These are phyloP conservation scores for Cutaneotrichosporon arboriforme DNA, from an alignment of 1,284 basidiomycete genomes.

Conservation along the genomic window DNA sequence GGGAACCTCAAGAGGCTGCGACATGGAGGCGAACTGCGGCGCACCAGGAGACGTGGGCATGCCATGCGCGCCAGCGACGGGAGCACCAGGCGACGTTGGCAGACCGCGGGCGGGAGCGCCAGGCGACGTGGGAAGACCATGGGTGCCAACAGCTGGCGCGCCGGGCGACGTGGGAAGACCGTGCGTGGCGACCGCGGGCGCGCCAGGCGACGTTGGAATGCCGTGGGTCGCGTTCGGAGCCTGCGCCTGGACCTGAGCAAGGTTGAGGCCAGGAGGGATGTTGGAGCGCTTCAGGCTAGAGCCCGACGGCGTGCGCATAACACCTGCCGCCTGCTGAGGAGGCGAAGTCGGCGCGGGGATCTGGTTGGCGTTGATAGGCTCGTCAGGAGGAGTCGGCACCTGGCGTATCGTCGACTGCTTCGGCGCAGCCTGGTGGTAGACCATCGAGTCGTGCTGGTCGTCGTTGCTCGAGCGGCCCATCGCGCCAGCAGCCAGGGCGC, in stretches of 20 bases:
- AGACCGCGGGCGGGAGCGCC: neutral
- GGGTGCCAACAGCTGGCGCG: neutral
- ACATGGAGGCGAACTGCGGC: neutral
- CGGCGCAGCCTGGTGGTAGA: neutral
- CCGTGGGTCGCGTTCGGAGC: neutral
- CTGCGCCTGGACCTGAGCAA: neutral
- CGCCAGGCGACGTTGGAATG: neutral
- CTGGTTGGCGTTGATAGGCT: neutral
- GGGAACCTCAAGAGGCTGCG: neutral
- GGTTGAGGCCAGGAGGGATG: neutral
- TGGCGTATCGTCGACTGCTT: neutral
- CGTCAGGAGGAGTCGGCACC: neutral
- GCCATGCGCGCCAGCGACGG: neutral
- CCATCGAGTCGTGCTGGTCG: too few species aligned
- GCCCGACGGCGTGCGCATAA: neutral
- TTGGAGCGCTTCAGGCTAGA: conserved; percentile 2
- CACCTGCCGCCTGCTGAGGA: neutral
- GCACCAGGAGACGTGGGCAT: neutral
- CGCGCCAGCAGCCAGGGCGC: conserved; percentile 1
- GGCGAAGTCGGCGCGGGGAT: neutral
- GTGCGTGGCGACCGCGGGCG: neutral
- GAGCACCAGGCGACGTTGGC: neutral
- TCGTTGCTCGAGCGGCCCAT: neutral
- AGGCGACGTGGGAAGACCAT: neutral
- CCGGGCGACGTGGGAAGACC: neutral